phyloP scores from a whole-genome alignment of 83 land plant species.

The Picea engelmannii region DNA sequence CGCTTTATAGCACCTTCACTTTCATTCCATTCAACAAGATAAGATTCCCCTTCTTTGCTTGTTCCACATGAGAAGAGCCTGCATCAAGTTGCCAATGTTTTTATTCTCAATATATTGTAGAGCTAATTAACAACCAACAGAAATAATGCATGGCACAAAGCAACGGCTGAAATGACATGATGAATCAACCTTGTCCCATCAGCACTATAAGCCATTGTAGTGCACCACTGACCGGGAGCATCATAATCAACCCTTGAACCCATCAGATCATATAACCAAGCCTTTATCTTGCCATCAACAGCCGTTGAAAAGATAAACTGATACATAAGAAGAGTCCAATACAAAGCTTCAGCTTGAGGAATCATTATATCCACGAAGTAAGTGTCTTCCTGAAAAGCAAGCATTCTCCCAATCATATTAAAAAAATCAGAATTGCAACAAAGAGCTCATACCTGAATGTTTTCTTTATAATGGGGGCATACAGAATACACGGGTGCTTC shows the following conservation, averaged over 20 bases:
- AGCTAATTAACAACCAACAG: neutral
- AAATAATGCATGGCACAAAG: constrained; percentile 11
- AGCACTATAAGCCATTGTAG: constrained; percentile 94
- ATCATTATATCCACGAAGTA: constrained; percentile 30
- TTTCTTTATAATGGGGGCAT: constrained; percentile 94
- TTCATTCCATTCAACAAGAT: constrained; percentile 93
- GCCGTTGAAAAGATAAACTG: constrained; percentile 96
- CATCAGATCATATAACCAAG: constrained; percentile 87
- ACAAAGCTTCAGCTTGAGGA: constrained; percentile 1
- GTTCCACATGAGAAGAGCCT: constrained; percentile 97
- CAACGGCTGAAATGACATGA: neutral
- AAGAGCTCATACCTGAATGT: constrained; percentile 64
- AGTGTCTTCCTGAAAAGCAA: constrained; percentile 15
- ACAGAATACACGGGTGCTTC: constrained; percentile 91
- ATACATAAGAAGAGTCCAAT: neutral
- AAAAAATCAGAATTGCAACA: neutral
- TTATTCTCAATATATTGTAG: neutral
- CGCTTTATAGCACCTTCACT: constrained; percentile 93
- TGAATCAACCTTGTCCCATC: constrained; percentile 80
- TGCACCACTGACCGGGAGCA: constrained; percentile 93
- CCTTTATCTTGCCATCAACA: constrained; percentile 90
- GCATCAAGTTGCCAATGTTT: constrained; percentile 3
- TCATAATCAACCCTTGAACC: constrained; percentile 95
- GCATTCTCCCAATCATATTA: neutral
- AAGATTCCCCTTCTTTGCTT: constrained; percentile 89